Evolutionary conservation across 495 filamentous ascomycete species (phyloP), one percentile per base, ranked within the genome.

Genomic region (Hyaloscypha hepaticicola): DNA sequence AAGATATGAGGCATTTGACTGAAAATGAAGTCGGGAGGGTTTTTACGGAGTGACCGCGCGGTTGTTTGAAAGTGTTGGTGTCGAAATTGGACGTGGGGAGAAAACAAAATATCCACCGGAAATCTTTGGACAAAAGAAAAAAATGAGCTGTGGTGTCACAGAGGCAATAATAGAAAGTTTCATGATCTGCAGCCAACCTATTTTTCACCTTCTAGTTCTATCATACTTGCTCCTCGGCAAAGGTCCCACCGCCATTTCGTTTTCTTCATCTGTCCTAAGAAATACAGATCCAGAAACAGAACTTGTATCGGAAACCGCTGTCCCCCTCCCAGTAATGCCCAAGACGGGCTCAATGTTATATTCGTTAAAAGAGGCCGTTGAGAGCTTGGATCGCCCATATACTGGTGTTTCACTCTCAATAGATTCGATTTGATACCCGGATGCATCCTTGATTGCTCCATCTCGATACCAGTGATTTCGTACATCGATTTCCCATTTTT

Each of bases 401-500:
- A 45, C 38, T 1, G 38, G 38, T 45, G 16, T 45, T 45, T 45
- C 38, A 16, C 38, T 45, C 1, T 8, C 12, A 45, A 45, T 19
- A 45, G 38, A 45, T n/a, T 65, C 55, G 0, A 55, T 29, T 12
- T 45, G 56, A 31, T 59, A 59, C 1, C 14, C 5, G 26, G 41
- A 12, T 1, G 31, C 5, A 2, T 29, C 22, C 31, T 63, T 49
- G 21, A 22, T 28, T 5, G 50, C 21, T 0, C 50, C 50, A 22
- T 63, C 45, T 26, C 62, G 27, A 29, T 60, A 61, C 65, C 58
- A 64, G 12, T 31, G 33, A 9, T 34, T 8, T 0, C 48, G 38
- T 4, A 64, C 61, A n/a, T 51, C 52, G 3, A 25, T 5, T 25
- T 64, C 33, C 61, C 61, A 64, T 41, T 24, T 49, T 9, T 31